Conservation (phyloP, 2,329 filamentous ascomycete species). For the Microsporum audouinii region DNA sequence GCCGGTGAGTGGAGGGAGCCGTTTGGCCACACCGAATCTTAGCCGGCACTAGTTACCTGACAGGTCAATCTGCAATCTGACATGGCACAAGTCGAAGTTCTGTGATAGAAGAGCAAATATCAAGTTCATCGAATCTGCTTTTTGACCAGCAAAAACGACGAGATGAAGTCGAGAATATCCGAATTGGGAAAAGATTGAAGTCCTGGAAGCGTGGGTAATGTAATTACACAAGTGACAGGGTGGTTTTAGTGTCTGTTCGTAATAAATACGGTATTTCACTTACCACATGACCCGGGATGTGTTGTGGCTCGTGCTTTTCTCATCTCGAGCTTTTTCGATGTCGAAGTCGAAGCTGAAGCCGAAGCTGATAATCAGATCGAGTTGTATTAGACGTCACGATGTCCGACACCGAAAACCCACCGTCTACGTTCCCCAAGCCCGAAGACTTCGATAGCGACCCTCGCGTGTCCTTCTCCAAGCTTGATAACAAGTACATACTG, state of each 20-base stretch:
- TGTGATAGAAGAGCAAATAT: neutral
- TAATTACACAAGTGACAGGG: neutral
- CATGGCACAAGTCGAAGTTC: neutral
- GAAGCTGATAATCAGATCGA: neutral
- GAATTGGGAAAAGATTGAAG: neutral
- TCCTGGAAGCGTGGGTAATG: neutral
- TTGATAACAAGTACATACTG: slow-evolving; percentile 70
- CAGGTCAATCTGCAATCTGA: neutral
- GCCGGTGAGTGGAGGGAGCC: neutral
- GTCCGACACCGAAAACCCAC: neutral
- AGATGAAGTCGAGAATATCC: neutral
- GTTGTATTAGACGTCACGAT: neutral
- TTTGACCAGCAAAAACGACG: neutral
- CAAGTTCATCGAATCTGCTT: neutral
- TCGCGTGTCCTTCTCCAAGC: slow-evolving; percentile 75
- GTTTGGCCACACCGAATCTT: neutral
- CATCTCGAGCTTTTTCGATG: neutral
- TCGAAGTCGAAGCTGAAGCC: neutral
- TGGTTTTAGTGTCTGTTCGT: neutral
- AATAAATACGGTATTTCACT: neutral
- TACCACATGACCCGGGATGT: neutral
- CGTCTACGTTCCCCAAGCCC: slow-evolving; percentile 37
- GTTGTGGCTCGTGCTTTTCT: neutral
- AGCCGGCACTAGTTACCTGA: neutral
- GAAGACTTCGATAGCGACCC: slow-evolving; percentile 64